Conservation (phyloP, 495 filamentous ascomycete species). For the Margaritispora aquatica region DNA sequence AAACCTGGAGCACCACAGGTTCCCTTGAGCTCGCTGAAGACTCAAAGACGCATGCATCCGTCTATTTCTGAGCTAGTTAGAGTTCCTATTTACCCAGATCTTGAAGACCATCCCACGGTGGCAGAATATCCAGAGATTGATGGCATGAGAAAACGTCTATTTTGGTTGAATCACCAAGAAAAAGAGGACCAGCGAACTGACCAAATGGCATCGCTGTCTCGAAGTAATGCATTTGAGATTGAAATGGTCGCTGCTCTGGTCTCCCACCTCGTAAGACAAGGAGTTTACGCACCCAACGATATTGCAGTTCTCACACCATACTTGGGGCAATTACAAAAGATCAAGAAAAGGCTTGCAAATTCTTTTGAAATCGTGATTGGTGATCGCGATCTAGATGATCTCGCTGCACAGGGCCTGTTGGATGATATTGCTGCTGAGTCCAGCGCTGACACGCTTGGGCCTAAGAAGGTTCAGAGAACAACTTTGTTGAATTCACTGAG, state of each 20-base stretch:
- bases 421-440: too few relatives aligned
- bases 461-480: constrained; percentile 40
- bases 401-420: constrained; percentile 42
- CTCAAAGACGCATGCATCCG: constrained; percentile 75
- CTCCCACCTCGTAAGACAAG: constrained; percentile 66
- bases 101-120: constrained; percentile 53
- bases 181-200: constrained; percentile 42
- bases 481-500: constrained; percentile 55
- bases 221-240: constrained; percentile 62
- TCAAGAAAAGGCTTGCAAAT: constrained; percentile 42
- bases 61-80: constrained; percentile 51
- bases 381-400: constrained; percentile 58
- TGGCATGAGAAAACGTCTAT: constrained; percentile 61
- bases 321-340: constrained; percentile 60
- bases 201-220: constrained; percentile 36
- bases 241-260: constrained; percentile 61
- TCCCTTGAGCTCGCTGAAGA: constrained; percentile 53
- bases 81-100: constrained; percentile 54
- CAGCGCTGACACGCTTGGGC: too few relatives aligned
- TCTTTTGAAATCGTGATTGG: constrained; percentile 57
- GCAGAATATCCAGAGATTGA: constrained; percentile 48
- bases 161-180: constrained; percentile 66
- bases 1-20: constrained; percentile 30
- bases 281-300: constrained; percentile 53
- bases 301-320: constrained; percentile 81